phyloP scores from a whole-genome alignment of 2,329 filamentous ascomycete genomes.

The Fulvia fulva region DNA sequence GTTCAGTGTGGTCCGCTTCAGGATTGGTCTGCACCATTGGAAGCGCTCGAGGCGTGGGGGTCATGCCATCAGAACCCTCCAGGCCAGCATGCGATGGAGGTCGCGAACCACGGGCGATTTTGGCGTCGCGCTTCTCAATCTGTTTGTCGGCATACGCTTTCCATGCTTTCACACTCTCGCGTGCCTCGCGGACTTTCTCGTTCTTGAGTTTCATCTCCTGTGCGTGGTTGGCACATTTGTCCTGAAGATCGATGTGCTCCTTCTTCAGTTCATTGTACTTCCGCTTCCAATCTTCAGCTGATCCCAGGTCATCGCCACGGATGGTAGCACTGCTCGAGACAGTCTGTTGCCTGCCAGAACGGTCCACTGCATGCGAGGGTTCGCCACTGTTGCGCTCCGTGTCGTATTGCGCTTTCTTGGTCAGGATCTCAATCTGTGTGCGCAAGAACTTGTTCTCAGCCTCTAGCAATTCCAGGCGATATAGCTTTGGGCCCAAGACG shows the following conservation, averaged over 20 bases:
- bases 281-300: background rate
- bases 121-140: background rate
- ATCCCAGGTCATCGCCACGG: background rate
- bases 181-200: constrained; percentile 34
- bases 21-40: background rate
- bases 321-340: background rate
- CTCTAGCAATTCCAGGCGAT: constrained; percentile 8
- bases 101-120: background rate
- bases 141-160: constrained; percentile 19
- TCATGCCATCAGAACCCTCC: background rate
- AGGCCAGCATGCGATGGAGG: background rate
- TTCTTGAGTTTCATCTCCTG: constrained; percentile 11
- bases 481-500: background rate
- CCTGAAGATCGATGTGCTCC: constrained; percentile 32
- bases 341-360: background rate
- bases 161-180: constrained; percentile 35
- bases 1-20: background rate
- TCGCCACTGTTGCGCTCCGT: background rate
- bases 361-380: background rate
- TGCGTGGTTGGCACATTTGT: constrained; percentile 26
- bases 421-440: constrained; percentile 10
- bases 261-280: constrained; percentile 28
- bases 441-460: constrained; percentile 24
- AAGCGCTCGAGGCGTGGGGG: background rate
- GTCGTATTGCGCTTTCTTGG: background rate